Percentiles rank a stretch among this genome's conserved stretches.
phyloP scores from a whole-genome alignment of 306 rosid genomes.

The Rosa rugosa region DNA sequence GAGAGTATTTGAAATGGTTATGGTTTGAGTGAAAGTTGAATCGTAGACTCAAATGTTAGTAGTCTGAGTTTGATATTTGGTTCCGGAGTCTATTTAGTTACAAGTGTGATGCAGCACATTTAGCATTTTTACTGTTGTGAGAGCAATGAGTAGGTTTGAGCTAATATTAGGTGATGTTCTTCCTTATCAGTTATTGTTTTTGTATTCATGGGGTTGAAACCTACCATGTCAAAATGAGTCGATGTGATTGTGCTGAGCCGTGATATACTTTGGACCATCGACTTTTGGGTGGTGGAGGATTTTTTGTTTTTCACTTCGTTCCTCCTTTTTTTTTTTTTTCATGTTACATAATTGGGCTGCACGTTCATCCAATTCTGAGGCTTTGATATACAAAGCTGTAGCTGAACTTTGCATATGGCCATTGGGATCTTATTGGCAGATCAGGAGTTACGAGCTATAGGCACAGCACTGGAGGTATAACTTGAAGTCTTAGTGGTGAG shows the following conservation, averaged over 20 bases:
- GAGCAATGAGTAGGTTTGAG: not conserved
- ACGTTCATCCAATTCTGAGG: not conserved
- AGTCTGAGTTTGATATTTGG: not conserved
- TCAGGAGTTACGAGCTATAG: constrained; percentile 19
- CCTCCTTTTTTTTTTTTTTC: not conserved
- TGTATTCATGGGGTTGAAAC: not conserved
- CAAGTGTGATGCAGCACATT: not conserved
- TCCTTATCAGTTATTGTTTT: not conserved
- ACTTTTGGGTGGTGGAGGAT: not conserved
- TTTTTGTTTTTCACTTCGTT: not conserved
- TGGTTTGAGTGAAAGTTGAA: not conserved
- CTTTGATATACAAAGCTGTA: not conserved
- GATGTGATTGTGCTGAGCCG: not conserved
- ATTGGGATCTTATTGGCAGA: constrained; percentile 27
- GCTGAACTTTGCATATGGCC: constrained; percentile 1
- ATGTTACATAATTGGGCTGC: not conserved
- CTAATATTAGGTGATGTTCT: not conserved
- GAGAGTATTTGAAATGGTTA: not conserved
- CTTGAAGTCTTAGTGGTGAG: constrained; percentile 33
- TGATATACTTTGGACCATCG: not conserved
- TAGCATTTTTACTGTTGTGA: not conserved
- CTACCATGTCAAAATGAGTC: not conserved
- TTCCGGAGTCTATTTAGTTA: not conserved
- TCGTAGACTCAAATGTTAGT: not conserved
- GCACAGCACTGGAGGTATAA: constrained; percentile 28